Evolutionary conservation across 495 filamentous ascomycete genomes (phyloP).

Genomic region (Xylaria bambusicola): DNA sequence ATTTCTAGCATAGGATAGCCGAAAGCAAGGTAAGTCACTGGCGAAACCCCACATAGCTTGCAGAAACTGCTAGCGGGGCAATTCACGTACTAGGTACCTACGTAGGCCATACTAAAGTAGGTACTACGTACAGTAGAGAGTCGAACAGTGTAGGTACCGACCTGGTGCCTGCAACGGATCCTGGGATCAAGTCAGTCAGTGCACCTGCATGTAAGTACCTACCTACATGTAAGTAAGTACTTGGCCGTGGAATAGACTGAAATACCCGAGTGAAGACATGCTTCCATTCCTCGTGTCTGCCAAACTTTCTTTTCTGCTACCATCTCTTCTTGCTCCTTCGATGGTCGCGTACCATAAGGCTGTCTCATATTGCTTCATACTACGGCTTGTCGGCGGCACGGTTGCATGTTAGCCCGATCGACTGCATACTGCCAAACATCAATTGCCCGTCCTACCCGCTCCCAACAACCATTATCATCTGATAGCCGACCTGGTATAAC

Average conservation of each 20-base stretch:
- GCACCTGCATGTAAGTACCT: too few relatives aligned
- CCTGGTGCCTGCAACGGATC: too few relatives aligned
- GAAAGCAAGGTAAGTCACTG: too few relatives aligned
- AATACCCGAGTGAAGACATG: too few relatives aligned
- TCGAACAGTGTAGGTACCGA: too few relatives aligned
- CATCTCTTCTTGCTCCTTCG: not conserved
- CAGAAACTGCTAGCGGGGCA: constrained; percentile 12
- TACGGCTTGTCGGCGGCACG: too few relatives aligned
- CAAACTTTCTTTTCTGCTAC: not conserved
- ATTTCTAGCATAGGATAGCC: too few relatives aligned
- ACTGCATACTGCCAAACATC: not conserved
- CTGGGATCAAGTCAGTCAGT: too few relatives aligned
- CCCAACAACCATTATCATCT: not conserved
- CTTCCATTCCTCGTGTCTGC: not conserved
- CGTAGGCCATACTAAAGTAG: too few relatives aligned
- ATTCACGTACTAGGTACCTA: not conserved
- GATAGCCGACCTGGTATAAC: constrained; percentile 5
- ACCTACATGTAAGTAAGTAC: too few relatives aligned
- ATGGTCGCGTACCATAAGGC: not conserved
- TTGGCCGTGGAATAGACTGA: too few relatives aligned
- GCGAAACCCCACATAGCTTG: constrained; percentile 15
- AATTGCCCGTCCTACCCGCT: constrained; percentile 3
- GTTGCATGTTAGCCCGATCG: not conserved
- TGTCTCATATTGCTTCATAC: not conserved
- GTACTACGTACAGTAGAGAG: too few relatives aligned